These are phyloP conservation scores for Diversispora epigaea DNA, from an alignment of 192 early-diverging fungal genomes.

Conservation along the genomic window DNA sequence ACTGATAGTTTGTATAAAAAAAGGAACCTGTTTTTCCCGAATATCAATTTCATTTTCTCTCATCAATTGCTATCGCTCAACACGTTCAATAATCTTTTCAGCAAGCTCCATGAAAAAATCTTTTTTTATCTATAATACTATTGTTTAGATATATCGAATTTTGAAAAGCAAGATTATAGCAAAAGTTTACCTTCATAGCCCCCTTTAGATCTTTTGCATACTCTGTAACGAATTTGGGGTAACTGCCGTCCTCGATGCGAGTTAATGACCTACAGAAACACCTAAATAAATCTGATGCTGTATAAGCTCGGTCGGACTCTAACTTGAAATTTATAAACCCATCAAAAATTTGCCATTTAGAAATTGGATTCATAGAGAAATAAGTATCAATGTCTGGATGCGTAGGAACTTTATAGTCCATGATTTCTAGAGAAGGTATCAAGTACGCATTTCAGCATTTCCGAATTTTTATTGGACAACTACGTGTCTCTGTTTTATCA, in stretches of 20 bases:
- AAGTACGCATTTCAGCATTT: not conserved
- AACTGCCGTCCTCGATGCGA: conserved; percentile 8
- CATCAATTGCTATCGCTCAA: conserved; percentile 3
- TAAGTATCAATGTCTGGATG: conserved; percentile 25
- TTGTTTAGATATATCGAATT: conserved; percentile 27
- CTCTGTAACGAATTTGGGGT: conserved; percentile 16
- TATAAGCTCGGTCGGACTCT: conserved; percentile 10
- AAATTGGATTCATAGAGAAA: conserved; percentile 24
- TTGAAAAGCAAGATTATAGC: conserved; percentile 23
- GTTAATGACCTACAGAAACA: conserved; percentile 15
- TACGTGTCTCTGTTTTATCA: conserved; percentile 24
- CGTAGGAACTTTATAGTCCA: conserved; percentile 23
- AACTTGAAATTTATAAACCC: conserved; percentile 25
- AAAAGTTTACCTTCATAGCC: conserved; percentile 28
- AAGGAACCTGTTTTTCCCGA: conserved; percentile 24
- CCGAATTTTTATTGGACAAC: conserved; percentile 12
- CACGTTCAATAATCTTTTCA: conserved; percentile 21
- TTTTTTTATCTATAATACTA: conserved; percentile 24
- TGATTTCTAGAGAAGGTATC: not conserved
- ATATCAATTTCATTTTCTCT: conserved; percentile 24
- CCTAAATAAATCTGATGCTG: conserved; percentile 25
- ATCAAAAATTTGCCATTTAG: conserved; percentile 21
- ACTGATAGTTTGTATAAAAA: conserved; percentile 23
- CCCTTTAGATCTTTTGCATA: conserved; percentile 27
- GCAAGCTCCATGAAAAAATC: conserved; percentile 25